Evolutionary conservation across 2,329 filamentous ascomycete species (phyloP), one percentile per base, ranked within the genome.

Genomic region (Didymella segeticola): DNA sequence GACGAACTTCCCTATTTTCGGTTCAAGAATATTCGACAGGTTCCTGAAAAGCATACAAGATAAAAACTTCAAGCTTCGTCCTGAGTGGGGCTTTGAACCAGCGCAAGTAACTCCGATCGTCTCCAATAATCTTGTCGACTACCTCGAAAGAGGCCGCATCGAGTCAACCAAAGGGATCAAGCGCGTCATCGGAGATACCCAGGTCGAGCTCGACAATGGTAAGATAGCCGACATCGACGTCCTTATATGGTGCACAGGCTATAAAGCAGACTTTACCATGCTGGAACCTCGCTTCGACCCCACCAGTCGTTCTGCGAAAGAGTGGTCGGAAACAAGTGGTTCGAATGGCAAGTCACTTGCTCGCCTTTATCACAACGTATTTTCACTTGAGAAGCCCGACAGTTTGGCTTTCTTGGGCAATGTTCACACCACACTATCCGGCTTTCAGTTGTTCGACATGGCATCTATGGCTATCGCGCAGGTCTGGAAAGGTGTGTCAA

Each of bases 401-500:
- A 78, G 76, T 8, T 69, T 82, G 4, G 81, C 78, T 0, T 75
- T 80, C 43, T 12, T 53, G 64, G 75, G 37, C 68, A 70, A 42
- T 72, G 73, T 68, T 47, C 76, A 58, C 56, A 72, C 76, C 19
- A 69, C 71, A 11, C 63, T 78, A 8, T 71, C 75, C 15, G 63
- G 57, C 3, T 66, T 67, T 29, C 56, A 59, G 10, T 54, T 61
- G 8, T 67, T 62, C 39, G 80, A 82, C 52, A 65, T 83, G 30
- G 73, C 72, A 4, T 67, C 74, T 31, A 80, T 80, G 78, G 77
- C 75, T 2, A 60, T 82, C 5, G 74, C 76, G 1, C 78, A 81
- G 48, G 64, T 80, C 14, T 82, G 77, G 75, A 70, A 72, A 4
- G 77, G 75, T 1, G 69, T 66, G 2, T 73, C 72, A 0, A 19